These are phyloP conservation scores for Colletotrichum scovillei DNA, from an alignment of 2,329 filamentous ascomycete species.

Conservation along the genomic window DNA sequence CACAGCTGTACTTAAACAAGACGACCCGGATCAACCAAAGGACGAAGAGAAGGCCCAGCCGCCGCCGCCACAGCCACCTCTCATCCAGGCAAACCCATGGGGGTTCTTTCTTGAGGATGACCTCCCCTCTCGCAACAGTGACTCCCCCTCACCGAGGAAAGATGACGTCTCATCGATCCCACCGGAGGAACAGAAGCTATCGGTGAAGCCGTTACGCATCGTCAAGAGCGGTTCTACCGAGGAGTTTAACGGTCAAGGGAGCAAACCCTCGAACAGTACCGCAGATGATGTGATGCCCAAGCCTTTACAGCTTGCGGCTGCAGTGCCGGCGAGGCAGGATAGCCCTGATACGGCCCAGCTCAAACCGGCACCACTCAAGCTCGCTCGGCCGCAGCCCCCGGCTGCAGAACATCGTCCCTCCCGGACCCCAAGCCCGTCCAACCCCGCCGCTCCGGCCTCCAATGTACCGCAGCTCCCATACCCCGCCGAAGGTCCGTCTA, in stretches of 20 bases:
- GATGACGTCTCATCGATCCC: not conserved
- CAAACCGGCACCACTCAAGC: slow-evolving; percentile 22
- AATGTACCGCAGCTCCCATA: slow-evolving; percentile 1
- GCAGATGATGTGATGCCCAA: not conserved
- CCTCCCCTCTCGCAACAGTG: not conserved
- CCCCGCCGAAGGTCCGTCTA: slow-evolving; percentile 1
- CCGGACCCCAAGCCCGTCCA: not conserved
- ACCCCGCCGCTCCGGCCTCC: not conserved
- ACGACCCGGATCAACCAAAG: not conserved
- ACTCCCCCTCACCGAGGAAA: not conserved
- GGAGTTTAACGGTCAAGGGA: not conserved
- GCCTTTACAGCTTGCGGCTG: not conserved
- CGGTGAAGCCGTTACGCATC: slow-evolving; percentile 29
- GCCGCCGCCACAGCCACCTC: not conserved
- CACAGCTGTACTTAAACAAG: not conserved
- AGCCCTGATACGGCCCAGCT: not conserved
- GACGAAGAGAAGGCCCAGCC: not conserved
- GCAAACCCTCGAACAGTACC: not conserved
- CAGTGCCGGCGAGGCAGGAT: not conserved
- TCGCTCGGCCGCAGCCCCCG: slow-evolving; percentile 12
- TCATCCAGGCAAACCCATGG: slow-evolving; percentile 36
- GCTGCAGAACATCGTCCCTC: not conserved
- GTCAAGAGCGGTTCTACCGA: slow-evolving; percentile 27
- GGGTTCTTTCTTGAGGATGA: slow-evolving; percentile 35
- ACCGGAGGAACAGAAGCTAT: slow-evolving; percentile 1